phyloP scores from a whole-genome alignment of 257 asterid species.

The Asclepias syriaca region DNA sequence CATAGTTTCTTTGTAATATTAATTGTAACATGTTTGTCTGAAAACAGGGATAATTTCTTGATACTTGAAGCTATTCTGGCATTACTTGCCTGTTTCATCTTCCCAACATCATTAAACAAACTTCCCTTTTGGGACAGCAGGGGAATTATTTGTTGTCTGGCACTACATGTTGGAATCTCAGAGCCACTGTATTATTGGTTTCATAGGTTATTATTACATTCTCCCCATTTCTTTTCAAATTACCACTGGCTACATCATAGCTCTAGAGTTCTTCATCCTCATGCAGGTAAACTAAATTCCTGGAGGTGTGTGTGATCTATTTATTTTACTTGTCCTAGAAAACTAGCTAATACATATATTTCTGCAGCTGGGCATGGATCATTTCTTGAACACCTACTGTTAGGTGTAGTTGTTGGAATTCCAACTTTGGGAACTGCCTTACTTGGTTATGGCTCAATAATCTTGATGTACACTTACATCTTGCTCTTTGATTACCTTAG shows the following conservation, averaged over 20 bases:
- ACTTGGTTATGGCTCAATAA: constrained; percentile 69
- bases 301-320: not conserved
- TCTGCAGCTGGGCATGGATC: constrained; percentile 73
- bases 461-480: constrained; percentile 52
- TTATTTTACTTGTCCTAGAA: not conserved
- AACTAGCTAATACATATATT: not conserved
- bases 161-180: constrained; percentile 67
- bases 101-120: constrained; percentile 42
- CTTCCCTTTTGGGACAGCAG: constrained; percentile 65
- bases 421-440: constrained; percentile 64
- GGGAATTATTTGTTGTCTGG: constrained; percentile 55
- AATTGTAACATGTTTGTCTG: not conserved
- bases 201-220: constrained; percentile 65
- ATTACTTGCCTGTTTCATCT: constrained; percentile 48
- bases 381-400: constrained; percentile 75
- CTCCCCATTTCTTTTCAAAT: constrained; percentile 41
- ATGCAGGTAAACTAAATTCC: constrained; percentile 44
- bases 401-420: constrained; percentile 54
- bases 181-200: constrained; percentile 88
- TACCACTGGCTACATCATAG: constrained; percentile 93
- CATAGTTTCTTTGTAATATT: too few species aligned
- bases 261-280: constrained; percentile 70
- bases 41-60: constrained; percentile 80
- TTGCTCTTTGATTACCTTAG: constrained; percentile 75
- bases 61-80: constrained; percentile 62